phyloP scores from a whole-genome alignment of 164 flowering plant species.

The Umbellularia californica region DNA sequence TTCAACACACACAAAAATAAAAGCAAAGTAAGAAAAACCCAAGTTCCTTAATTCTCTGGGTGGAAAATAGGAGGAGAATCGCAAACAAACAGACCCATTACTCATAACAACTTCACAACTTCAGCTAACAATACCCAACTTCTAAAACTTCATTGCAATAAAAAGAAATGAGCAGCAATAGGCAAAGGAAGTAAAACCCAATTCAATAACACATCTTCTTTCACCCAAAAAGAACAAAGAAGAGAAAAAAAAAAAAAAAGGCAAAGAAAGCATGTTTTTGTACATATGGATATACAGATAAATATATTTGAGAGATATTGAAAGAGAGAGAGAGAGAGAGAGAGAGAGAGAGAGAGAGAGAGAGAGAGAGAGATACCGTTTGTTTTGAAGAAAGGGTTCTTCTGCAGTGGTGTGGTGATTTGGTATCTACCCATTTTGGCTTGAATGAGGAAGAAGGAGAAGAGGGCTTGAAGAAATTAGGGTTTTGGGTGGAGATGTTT shows the following conservation, averaged over 20 bases:
- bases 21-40: background rate
- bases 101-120: background rate
- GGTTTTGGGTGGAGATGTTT: slow-evolving; percentile 4
- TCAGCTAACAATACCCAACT: slow-evolving; percentile 1
- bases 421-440: background rate
- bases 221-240: background rate
- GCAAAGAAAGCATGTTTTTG: background rate
- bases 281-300: background rate
- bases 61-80: background rate
- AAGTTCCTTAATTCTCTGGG: background rate
- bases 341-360: background rate
- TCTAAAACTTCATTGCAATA: background rate
- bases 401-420: background rate
- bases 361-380: slow-evolving; percentile 25
- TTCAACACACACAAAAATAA: background rate
- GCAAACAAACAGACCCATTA: background rate
- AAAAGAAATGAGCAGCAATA: background rate
- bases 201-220: background rate
- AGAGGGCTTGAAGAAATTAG: background rate
- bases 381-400: slow-evolving; percentile 10
- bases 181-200: background rate
- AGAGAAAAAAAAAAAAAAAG: background rate
- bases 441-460: slow-evolving; percentile 11
- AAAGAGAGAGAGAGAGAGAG: slow-evolving; percentile 6
- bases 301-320: background rate